Evolutionary conservation across 2,329 filamentous ascomycete genomes (phyloP).

Genomic region (Elsinoe necatrix): DNA sequence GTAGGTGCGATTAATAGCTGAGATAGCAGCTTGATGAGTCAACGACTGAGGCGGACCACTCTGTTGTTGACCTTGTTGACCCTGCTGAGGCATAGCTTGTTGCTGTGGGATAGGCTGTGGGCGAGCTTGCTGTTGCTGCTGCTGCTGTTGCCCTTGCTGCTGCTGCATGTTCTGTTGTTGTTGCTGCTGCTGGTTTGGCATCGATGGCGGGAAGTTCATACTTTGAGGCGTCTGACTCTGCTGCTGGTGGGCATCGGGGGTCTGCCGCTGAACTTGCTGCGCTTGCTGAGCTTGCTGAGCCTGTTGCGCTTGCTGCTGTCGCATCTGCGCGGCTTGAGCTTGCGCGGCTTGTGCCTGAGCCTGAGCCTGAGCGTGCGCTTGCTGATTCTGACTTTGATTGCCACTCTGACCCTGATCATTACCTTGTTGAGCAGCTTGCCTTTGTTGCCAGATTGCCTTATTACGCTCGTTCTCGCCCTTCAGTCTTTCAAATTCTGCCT

Average conservation of each 20-base stretch:
- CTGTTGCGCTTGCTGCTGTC: conserved; percentile 14
- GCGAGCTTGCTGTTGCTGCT: conserved; percentile 16
- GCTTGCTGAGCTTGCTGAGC: conserved; percentile 23
- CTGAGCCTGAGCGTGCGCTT: conserved; percentile 11
- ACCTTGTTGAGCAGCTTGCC: neutral
- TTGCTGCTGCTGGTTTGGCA: conserved; percentile 21
- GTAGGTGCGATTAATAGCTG: conserved; percentile 18
- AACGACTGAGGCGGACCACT: conserved; percentile 22
- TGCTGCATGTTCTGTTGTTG: conserved; percentile 25
- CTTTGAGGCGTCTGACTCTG: conserved; percentile 9
- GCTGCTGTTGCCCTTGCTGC: conserved; percentile 15
- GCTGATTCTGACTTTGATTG: neutral
- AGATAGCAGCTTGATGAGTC: conserved; percentile 21
- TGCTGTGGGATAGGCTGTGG: conserved; percentile 16
- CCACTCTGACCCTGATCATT: neutral
- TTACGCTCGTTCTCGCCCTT: conserved; percentile 18
- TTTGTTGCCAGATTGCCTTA: conserved; percentile 11
- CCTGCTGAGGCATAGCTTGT: conserved; percentile 17
- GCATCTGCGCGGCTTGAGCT: conserved; percentile 17
- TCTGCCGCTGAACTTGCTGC: conserved; percentile 28
- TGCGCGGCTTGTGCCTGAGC: conserved; percentile 23
- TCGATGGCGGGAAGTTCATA: neutral
- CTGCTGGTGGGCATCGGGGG: conserved; percentile 17
- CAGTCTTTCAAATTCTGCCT: conserved; percentile 14
- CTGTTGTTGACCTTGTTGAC: conserved; percentile 24